These are phyloP conservation scores for Xylaria sp. DNA, from an alignment of 495 filamentous ascomycete genomes.

Conservation along the genomic window DNA sequence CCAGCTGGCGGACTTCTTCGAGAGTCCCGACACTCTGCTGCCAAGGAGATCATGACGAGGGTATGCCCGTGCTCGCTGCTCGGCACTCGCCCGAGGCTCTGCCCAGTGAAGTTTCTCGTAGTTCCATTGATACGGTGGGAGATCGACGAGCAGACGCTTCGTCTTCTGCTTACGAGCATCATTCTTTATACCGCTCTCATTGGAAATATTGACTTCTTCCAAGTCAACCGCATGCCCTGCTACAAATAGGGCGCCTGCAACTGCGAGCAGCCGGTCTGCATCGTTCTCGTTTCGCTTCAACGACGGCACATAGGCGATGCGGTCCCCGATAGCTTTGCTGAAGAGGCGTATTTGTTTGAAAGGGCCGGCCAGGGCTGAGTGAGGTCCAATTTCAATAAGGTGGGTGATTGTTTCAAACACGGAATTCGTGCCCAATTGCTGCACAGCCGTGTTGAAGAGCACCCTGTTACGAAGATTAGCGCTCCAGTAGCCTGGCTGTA, in stretches of 20 bases:
- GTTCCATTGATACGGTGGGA: slow-evolving; percentile 52
- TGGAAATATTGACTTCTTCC: slow-evolving; percentile 22
- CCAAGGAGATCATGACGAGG: slow-evolving; percentile 56
- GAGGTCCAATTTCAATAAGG: slow-evolving; percentile 62
- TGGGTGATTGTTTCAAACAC: slow-evolving; percentile 20
- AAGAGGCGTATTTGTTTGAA: slow-evolving; percentile 48
- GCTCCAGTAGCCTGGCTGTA: slow-evolving; percentile 49
- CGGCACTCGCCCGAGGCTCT: slow-evolving; percentile 47
- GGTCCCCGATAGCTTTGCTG: slow-evolving; percentile 27
- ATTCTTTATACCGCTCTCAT: slow-evolving; percentile 8
- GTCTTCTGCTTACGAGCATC: slow-evolving; percentile 31
- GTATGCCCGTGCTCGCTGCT: slow-evolving; percentile 21
- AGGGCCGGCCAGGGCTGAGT: slow-evolving; percentile 58
- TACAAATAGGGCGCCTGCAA: slow-evolving; percentile 51
- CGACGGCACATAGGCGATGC: slow-evolving; percentile 44
- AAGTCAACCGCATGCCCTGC: slow-evolving; percentile 24
- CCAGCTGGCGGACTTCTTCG: slow-evolving; percentile 47
- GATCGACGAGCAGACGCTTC: slow-evolving; percentile 29
- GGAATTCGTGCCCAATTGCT: slow-evolving; percentile 27
- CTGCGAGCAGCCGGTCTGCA: slow-evolving; percentile 39
- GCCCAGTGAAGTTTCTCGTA: slow-evolving; percentile 49
- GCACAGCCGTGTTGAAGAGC: slow-evolving; percentile 49
- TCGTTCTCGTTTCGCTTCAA: slow-evolving; percentile 46
- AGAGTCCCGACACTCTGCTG: slow-evolving; percentile 36
- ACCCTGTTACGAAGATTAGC: slow-evolving; percentile 56